Base-by-base conservation (phyloP, 495 filamentous ascomycete genomes). In the Aspergillus taichungensis region DNA sequence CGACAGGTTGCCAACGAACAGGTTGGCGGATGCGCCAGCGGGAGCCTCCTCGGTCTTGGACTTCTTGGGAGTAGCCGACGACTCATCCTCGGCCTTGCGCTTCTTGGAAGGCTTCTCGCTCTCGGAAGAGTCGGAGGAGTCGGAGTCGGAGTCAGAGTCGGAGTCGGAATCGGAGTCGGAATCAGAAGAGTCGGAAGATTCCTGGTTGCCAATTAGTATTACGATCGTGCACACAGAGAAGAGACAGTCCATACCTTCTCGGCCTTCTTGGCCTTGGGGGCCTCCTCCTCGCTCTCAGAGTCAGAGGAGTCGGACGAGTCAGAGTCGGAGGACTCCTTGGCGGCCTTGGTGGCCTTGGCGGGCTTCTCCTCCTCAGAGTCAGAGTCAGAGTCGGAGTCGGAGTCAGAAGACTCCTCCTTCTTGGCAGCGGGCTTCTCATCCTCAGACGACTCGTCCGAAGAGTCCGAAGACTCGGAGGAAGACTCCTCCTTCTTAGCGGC, bases 1-100 rank as follows among this genome's bases (percentile, higher is more conserved):
- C 56, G 88, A 91, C 45, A 98, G 76, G 71, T 89, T 91, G 51
- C 92, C 94, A 53, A 94, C 79, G 69, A 95, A 96, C 38, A 97
- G 80, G 61, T 84, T 88, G 60, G 74, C 76, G 13, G 76, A 74
- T 49, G 72, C 74, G 60, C 80, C 76, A 33, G 77, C 75, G 30
- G 77, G 75, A 74, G 86, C 49, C 10, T 67, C 73, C 30, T 80
- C 80, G 13, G 77, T 78, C 83, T 95, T 96, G 62, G 70, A 67
- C 79, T 94, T 95, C 82, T 98, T 98, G 43, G 76, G 64, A 24
- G 74, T 61, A 34, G 79, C 66, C 8, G 67, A 68, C 38, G 78
- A 68, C 49, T 81, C 82, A 40, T 82, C 71, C 38, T 83, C 83
- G 43, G 87, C 87, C 78, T 94, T 94, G 71, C 89, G 89, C 80